Percentiles rank a stretch among this genome's conserved stretches.
phyloP scores from a whole-genome alignment of 768 basidiomycete genomes.

The Antrodiella citrinella region DNA sequence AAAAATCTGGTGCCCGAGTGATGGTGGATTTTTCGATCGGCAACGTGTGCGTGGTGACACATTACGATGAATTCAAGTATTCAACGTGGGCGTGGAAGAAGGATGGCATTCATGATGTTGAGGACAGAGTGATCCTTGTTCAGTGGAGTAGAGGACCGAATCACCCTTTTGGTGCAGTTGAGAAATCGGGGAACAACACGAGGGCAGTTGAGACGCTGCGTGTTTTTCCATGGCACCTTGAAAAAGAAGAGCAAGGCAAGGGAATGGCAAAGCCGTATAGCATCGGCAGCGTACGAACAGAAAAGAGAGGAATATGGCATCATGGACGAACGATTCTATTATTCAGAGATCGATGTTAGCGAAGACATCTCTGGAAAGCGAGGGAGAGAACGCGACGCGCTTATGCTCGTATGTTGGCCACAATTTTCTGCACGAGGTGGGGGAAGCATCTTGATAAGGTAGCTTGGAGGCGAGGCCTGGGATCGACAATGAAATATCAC shows the following conservation, averaged over 20 bases:
- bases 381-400: neutral
- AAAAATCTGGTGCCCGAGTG: slow-evolving; percentile 39
- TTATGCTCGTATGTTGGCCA: neutral
- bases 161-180: slow-evolving; percentile 36
- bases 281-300: neutral
- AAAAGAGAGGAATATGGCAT: neutral
- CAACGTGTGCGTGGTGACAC: slow-evolving; percentile 71
- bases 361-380: neutral
- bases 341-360: neutral
- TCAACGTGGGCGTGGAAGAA: slow-evolving; percentile 67
- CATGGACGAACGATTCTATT: neutral
- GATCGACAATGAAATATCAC: slow-evolving; percentile 36
- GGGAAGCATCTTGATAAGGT: slow-evolving; percentile 38
- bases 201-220: slow-evolving; percentile 42
- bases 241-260: slow-evolving; percentile 21
- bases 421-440: slow-evolving; percentile 19
- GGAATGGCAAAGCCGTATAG: neutral
- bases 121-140: slow-evolving; percentile 40
- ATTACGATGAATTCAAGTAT: slow-evolving; percentile 62
- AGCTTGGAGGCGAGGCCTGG: slow-evolving; percentile 44
- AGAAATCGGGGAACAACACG: slow-evolving; percentile 68
- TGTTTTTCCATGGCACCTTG: slow-evolving; percentile 22
- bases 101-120: slow-evolving; percentile 48
- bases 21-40: slow-evolving; percentile 59
- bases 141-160: slow-evolving; percentile 67